A percentile compares a stretch with the other conserved stretches of the same genome.
phyloP scores from a whole-genome alignment of 768 basidiomycete genomes.

The Trametopsis cervina region DNA sequence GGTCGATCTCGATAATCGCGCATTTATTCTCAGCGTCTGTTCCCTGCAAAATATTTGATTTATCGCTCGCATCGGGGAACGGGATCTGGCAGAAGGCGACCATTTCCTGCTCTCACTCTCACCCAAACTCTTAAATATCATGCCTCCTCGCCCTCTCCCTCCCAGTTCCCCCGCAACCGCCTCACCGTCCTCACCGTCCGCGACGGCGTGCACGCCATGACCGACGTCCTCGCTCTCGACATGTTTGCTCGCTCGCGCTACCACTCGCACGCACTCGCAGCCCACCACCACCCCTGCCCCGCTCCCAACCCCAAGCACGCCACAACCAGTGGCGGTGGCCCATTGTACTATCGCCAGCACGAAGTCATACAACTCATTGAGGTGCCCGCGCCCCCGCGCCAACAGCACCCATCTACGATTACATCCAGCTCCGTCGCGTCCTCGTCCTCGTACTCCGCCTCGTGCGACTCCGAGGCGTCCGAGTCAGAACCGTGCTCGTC shows the following conservation, averaged over 20 bases:
- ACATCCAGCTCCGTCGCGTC: constrained; percentile 32
- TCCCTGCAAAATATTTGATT: background rate
- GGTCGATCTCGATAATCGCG: constrained; percentile 14
- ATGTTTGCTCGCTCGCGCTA: constrained; percentile 15
- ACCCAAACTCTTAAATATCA: constrained; percentile 11
- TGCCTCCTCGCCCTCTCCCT: constrained; percentile 8
- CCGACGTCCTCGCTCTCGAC: constrained; percentile 16
- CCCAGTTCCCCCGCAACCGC: background rate
- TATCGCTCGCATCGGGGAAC: no score
- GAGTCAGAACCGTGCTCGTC: constrained; percentile 45
- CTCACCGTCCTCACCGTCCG: constrained; percentile 1
- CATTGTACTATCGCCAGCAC: constrained; percentile 37
- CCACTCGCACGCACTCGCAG: background rate
- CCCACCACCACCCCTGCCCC: constrained; percentile 12
- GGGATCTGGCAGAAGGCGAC: background rate
- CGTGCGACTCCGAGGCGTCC: constrained; percentile 20
- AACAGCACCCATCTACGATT: constrained; percentile 32
- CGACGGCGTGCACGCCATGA: constrained; percentile 14
- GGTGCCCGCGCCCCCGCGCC: constrained; percentile 46
- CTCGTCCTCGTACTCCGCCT: constrained; percentile 31
- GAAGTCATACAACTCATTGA: constrained; percentile 75
- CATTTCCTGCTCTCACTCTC: constrained; percentile 6
- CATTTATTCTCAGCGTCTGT: constrained; percentile 11
- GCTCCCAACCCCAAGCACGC: constrained; percentile 20
- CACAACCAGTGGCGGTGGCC: constrained; percentile 21